phyloP scores from a whole-genome alignment of 345 rosid genomes.

The Trapa bicornis region DNA sequence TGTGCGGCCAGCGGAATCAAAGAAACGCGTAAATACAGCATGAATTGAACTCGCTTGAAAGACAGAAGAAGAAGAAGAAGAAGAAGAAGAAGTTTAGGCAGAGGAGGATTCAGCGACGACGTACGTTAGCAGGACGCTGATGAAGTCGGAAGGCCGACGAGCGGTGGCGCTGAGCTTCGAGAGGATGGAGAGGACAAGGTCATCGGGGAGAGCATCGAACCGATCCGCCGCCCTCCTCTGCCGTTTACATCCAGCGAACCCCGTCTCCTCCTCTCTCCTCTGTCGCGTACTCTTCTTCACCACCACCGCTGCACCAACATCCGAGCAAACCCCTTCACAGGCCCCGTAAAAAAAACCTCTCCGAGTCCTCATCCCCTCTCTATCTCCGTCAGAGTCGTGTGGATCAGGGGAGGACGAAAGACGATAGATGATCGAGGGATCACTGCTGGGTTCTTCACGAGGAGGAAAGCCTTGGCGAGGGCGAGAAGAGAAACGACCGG shows the following conservation, averaged over 20 bases:
- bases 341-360: constrained; percentile 7
- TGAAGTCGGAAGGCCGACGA: constrained; percentile 13
- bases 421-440: too few species aligned
- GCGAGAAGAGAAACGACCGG: not conserved
- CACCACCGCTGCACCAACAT: not conserved
- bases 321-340: not conserved
- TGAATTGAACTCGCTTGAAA: not conserved
- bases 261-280: not conserved
- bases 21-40: not conserved
- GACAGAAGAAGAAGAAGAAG: not conserved
- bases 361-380: constrained; percentile 13
- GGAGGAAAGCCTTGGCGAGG: not conserved
- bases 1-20: constrained; percentile 2
- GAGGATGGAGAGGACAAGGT: constrained; percentile 16
- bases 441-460: not conserved
- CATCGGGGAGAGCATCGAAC: constrained; percentile 20
- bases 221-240: constrained; percentile 1
- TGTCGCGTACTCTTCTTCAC: not conserved
- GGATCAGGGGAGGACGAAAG: not conserved
- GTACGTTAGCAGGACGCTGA: constrained; percentile 20
- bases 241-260: not conserved
- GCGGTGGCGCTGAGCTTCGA: constrained; percentile 15
- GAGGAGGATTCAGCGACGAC: not conserved
- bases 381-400: not conserved
- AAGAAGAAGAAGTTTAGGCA: not conserved